Evolutionary conservation across 2,329 filamentous ascomycete genomes (phyloP).

Genomic region (Nemania diffusa): DNA sequence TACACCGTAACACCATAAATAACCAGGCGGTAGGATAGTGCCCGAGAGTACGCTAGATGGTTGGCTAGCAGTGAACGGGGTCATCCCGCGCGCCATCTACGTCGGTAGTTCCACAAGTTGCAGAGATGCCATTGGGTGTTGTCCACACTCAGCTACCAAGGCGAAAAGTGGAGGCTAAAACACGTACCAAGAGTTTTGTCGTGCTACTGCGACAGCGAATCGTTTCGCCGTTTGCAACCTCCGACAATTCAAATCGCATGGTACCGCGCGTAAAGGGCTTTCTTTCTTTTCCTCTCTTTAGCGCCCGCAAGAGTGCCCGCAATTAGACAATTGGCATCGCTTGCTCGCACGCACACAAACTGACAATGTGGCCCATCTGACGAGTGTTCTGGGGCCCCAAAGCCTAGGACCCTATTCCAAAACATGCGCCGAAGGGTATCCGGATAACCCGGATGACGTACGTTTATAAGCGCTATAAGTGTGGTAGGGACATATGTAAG

Average conservation of each 20-base stretch:
- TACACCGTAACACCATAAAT: not conserved
- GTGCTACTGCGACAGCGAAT: constrained; percentile 26
- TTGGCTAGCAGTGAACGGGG: not conserved
- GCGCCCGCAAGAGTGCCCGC: constrained; percentile 22
- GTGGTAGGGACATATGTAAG: constrained; percentile 1
- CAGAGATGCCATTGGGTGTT: not conserved
- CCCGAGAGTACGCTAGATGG: not conserved
- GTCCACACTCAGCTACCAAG: not conserved
- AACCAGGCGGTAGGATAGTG: not conserved
- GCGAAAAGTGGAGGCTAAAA: not conserved
- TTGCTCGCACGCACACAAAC: not conserved
- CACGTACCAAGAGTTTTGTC: constrained; percentile 6
- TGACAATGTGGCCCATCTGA: constrained; percentile 14
- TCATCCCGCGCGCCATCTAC: constrained; percentile 29
- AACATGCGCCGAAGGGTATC: constrained; percentile 9
- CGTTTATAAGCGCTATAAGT: constrained; percentile 21
- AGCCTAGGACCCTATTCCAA: constrained; percentile 17
- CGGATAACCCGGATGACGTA: constrained; percentile 34
- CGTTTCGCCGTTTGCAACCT: constrained; percentile 3
- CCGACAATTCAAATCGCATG: constrained; percentile 11
- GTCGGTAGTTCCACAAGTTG: not conserved
- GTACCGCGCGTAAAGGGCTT: constrained; percentile 32
- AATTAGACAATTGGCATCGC: constrained; percentile 7
- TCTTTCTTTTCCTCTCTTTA: constrained; percentile 8
- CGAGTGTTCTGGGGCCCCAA: not conserved